phyloP scores from a whole-genome alignment of 2,329 filamentous ascomycete species.

The Tolypocladium ovalisporum region DNA sequence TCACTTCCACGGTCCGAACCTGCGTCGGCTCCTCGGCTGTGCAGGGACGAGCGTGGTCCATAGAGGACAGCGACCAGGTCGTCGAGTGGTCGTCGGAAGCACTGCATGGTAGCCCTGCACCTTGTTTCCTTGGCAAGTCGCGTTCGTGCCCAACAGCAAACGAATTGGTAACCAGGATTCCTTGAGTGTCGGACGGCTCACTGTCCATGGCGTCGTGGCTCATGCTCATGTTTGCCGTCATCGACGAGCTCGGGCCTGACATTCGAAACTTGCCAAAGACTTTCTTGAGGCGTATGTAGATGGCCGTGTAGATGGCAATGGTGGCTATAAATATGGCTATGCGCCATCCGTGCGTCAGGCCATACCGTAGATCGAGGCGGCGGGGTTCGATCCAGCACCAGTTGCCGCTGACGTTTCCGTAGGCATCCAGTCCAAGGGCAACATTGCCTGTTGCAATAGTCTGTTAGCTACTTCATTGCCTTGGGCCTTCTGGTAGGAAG shows the following conservation, averaged over 20 bases:
- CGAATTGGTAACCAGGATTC: conserved; percentile 2
- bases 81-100: neutral
- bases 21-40: neutral
- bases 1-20: neutral
- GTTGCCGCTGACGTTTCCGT: conserved; percentile 26
- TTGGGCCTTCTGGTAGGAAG: neutral
- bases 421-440: conserved; percentile 8
- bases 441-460: neutral
- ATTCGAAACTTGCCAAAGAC: conserved; percentile 3
- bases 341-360: conserved; percentile 30
- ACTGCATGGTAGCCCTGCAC: neutral
- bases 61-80: neutral
- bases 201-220: neutral
- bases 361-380: conserved; percentile 24
- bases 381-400: conserved; percentile 32
- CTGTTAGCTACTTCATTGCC: neutral
- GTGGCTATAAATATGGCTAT: conserved; percentile 27
- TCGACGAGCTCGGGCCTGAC: neutral
- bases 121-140: neutral
- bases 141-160: conserved; percentile 1
- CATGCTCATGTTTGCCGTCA: neutral
- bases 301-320: conserved; percentile 26
- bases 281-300: conserved; percentile 16
- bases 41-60: neutral
- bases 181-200: conserved; percentile 1